phyloP scores from a whole-genome alignment of 108 stramenopile species.

The Mayamaea pseudoterrestris region DNA sequence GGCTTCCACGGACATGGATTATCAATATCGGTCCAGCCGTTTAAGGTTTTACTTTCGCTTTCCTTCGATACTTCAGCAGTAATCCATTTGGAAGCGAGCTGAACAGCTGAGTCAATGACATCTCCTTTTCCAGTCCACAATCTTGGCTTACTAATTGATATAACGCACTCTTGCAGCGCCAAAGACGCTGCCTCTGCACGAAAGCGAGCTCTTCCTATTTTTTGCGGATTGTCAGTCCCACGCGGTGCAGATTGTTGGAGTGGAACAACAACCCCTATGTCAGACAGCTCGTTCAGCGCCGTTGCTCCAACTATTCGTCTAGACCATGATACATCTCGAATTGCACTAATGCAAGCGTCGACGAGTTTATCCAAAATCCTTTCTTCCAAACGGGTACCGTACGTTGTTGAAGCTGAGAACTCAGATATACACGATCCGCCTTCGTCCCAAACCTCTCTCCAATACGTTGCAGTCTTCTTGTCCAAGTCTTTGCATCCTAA shows the following conservation, averaged over 20 bases:
- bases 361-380: conserved; percentile 37
- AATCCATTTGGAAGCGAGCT: conserved; percentile 27
- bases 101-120: conserved; percentile 17
- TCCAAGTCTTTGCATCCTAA: conserved; percentile 66
- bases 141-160: conserved; percentile 30
- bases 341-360: conserved; percentile 27
- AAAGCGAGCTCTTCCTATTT: conserved; percentile 16
- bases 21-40: conserved; percentile 3
- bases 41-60: not conserved
- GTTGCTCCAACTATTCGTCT: conserved; percentile 42
- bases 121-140: conserved; percentile 66
- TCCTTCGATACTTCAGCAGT: not conserved
- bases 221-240: not conserved
- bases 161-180: conserved; percentile 32
- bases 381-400: conserved; percentile 29
- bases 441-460: conserved; percentile 84
- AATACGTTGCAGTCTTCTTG: conserved; percentile 36
- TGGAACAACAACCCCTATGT: conserved; percentile 50
- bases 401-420: not conserved
- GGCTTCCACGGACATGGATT: conserved; percentile 13
- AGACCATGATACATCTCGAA: conserved; percentile 57
- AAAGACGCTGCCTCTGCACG: conserved; percentile 30
- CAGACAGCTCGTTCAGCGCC: conserved; percentile 38
- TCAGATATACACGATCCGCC: conserved; percentile 51
- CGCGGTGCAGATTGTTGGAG: not conserved